Percentiles rank a stretch among this genome's conserved stretches.
Conservation (phyloP, 345 rosid species). For the Cardamine occulta region DNA sequence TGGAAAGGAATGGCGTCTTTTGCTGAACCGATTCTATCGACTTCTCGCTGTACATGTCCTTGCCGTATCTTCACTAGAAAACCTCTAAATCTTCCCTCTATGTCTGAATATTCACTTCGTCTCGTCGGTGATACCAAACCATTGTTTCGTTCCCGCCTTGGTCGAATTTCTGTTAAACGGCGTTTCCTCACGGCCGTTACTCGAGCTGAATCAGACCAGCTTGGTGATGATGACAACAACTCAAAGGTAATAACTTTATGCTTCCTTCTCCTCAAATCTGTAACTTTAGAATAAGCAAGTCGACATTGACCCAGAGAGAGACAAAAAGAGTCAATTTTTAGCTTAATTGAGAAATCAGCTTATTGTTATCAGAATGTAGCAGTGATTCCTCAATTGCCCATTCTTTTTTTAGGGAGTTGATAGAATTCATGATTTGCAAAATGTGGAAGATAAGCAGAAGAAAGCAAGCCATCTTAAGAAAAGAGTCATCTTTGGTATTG, state of each 20-base stretch:
- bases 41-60: constrained; percentile 51
- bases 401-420: constrained; percentile 57
- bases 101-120: constrained; percentile 35
- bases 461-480: constrained; percentile 65
- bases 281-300: not conserved
- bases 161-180: constrained; percentile 43
- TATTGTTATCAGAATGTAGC: not conserved
- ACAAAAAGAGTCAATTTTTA: constrained; percentile 14
- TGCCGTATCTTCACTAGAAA: constrained; percentile 48
- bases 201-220: constrained; percentile 54
- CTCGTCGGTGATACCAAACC: constrained; percentile 43
- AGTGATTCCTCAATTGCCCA: constrained; percentile 34
- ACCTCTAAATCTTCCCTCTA: constrained; percentile 45
- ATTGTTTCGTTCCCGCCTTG: constrained; percentile 32
- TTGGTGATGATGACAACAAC: constrained; percentile 47
- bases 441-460: constrained; percentile 46
- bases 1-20: constrained; percentile 50
- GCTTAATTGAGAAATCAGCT: constrained; percentile 1
- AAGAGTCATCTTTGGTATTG: constrained; percentile 78
- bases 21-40: constrained; percentile 45
- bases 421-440: constrained; percentile 42
- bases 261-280: not conserved
- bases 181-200: constrained; percentile 51
- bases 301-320: not conserved
- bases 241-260: constrained; percentile 49